Base-by-base conservation (phyloP, 2,329 filamentous ascomycete genomes). In the Cladosporium velox region DNA sequence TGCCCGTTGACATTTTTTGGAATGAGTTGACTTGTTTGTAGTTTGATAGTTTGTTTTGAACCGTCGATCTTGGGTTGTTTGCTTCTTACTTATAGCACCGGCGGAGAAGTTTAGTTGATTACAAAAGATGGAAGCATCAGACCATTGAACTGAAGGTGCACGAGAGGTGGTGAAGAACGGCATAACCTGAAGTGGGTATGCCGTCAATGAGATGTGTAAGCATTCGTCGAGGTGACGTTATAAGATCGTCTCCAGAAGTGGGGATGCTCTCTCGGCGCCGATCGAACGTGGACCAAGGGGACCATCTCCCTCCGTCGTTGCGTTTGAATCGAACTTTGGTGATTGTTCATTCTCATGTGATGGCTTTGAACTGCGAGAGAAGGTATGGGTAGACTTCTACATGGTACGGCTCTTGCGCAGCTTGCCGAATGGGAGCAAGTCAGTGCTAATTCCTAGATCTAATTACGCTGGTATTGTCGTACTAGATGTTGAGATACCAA, bases 11-110 rank as follows among this genome's bases (percentile, higher is more conserved):
- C 65, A 69, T 71, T 32, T 21, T 49, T 34, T 34, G 26, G 14
- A 24, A 24, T 12, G 12, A 32, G 18, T 11, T 30, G 28, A 6
- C 15, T 28, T 52, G 49, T 4, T 69, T 87, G 81, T 67, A 87
- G 26, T 7, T 15, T 18, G 49, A 52, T 21, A 8, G n/a, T 44
- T 44, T 18, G 24, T 28, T 15, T 52, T 28, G 11, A 8, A 11
- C 15, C 18, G 10, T 52, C 21, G 28, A 30, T 52, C 8, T 52
- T 28, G 8, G n/a, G n/a, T 0, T 44, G n/a, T n/a, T 24, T 21
- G 7, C 41, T 47, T 24, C n/a, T 3, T 47, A 1, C n/a, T 47
- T 47, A 24, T 12, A 24, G 41, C 41, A 47, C 41, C 12, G n/a
- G n/a, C 11, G 3, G 41, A 24, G 41, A 21, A 4, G 41, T 12